Base-by-base conservation (phyloP, 1,139 yeast genomes). In the Blastobotrys illinoisensis region DNA sequence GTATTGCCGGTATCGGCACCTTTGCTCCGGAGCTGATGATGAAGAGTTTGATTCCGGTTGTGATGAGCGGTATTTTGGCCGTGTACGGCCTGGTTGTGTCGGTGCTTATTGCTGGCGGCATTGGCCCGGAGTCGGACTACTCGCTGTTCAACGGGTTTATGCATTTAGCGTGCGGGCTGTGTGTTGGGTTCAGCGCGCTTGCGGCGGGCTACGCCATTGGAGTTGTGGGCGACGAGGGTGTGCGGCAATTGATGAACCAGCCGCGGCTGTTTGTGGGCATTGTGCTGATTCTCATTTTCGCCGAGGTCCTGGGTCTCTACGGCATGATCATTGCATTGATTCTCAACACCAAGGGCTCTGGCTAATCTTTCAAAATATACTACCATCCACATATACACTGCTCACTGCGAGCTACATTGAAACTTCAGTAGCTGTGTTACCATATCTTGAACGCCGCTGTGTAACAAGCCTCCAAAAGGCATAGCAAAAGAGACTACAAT, bases 51-150 rank as follows among this genome's bases (percentile, higher is more conserved):
- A 69, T 95, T 62, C 99, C 99, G 60, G 99, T 95, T 65, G 86
- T 95, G 77, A 91, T 95, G 97, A 96, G 98, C 61, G 99, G 99
- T 88, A 95, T 95, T 72, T 88, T 95, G 76, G 97, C 99, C 73
- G 95, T 95, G 77, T 95, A 95, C 73, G 99, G 99, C 54, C 81
- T 95, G 71, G 99, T 95, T 60, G 98, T 95, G 60, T 86, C 97
- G 21, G 99, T 95, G 58, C 81, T 95, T 72, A 93, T 95, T 63
- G 88, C 97, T 50, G 93, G 91, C 60, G 55, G 52, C 24, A 48
- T 54, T 61, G 82, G 93, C 50, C 86, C 91, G 70, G 86, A 83
- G 69, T 97, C 88, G 75, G 80, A 82, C 66, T 97, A 93, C 76
- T 96, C 98, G 55, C 79, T 93, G 65, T 93, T 88, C 79, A 88